These are phyloP conservation scores for Laetiporus sulphureus DNA, from an alignment of 1,284 basidiomycete genomes.

Conservation along the genomic window DNA sequence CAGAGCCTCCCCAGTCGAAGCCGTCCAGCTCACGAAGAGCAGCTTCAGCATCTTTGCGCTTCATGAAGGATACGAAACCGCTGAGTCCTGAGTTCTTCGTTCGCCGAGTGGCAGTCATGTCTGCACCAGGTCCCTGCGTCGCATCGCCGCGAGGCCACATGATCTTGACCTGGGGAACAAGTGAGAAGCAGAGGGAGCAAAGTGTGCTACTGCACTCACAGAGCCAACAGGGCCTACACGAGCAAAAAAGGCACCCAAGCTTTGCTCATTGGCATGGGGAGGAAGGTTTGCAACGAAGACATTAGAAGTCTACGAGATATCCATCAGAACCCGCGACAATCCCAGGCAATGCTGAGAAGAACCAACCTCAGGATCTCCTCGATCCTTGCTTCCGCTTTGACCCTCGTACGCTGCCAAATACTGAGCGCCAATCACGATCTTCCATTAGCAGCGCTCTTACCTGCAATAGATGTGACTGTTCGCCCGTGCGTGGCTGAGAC, in stretches of 20 bases:
- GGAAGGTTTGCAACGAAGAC: constrained; percentile 92
- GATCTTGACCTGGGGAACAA: constrained; percentile 67
- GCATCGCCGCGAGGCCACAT: constrained; percentile 87
- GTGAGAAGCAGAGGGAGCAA: constrained; percentile 1
- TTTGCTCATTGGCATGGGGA: constrained; percentile 74
- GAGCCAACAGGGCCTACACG: constrained; percentile 49
- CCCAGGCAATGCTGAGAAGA: constrained; percentile 9
- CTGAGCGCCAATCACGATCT: too few species aligned
- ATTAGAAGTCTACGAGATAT: constrained; percentile 71
- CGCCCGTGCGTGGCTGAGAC: constrained; percentile 30
- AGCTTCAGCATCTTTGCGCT: constrained; percentile 80
- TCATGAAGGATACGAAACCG: constrained; percentile 97
- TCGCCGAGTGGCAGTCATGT: constrained; percentile 65
- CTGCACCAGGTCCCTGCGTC: constrained; percentile 59
- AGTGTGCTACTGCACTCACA: constrained; percentile 30
- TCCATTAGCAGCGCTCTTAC: too few species aligned
- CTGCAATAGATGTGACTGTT: constrained; percentile 84
- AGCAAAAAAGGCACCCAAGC: constrained; percentile 72
- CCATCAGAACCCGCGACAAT: constrained; percentile 20
- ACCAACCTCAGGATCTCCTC: constrained; percentile 71
- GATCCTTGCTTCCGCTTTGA: constrained; percentile 83
- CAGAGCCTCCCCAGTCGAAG: constrained; percentile 83
- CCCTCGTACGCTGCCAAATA: constrained; percentile 86
- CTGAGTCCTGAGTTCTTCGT: constrained; percentile 70
- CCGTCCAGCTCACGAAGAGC: constrained; percentile 88